Percentiles rank a stretch among this genome's conserved stretches.
phyloP scores from a whole-genome alignment of 352 stramenopile genomes.

The Plasmopara viticola region DNA sequence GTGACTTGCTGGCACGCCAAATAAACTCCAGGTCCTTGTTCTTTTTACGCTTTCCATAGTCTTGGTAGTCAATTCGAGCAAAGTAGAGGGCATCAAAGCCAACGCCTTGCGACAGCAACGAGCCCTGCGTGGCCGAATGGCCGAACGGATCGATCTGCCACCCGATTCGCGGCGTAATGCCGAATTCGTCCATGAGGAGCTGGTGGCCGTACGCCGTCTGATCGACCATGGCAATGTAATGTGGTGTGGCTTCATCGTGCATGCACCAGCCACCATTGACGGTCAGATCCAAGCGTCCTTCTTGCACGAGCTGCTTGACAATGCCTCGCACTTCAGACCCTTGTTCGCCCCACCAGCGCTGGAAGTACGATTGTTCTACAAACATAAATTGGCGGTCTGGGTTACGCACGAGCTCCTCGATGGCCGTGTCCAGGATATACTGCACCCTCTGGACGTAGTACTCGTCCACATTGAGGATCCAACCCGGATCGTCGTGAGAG shows the following conservation, averaged over 20 bases:
- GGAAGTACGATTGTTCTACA: slow-evolving; percentile 94
- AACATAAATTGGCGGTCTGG: slow-evolving; percentile 92
- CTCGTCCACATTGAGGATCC: slow-evolving; percentile 96
- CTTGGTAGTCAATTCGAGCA: slow-evolving; percentile 97
- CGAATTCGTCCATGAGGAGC: slow-evolving; percentile 93
- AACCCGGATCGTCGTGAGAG: slow-evolving; percentile 94
- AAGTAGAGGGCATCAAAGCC: slow-evolving; percentile 97
- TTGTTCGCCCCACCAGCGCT: slow-evolving; percentile 94
- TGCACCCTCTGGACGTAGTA: slow-evolving; percentile 93
- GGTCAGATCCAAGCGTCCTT: slow-evolving; percentile 89
- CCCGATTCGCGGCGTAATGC: slow-evolving; percentile 89
- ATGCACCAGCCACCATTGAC: slow-evolving; percentile 98
- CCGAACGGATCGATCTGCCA: slow-evolving; percentile 99
- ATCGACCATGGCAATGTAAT: slow-evolving; percentile 98
- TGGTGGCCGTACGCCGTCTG: slow-evolving; percentile 95
- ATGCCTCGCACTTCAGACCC: slow-evolving; percentile 52
- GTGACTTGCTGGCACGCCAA: slow-evolving; percentile 88
- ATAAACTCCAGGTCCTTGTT: slow-evolving; percentile 92
- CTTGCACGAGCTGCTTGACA: slow-evolving; percentile 85
- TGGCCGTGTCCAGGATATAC: slow-evolving; percentile 93
- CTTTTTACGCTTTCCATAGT: slow-evolving; percentile 86
- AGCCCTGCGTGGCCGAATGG: slow-evolving; percentile 88
- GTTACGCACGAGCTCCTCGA: slow-evolving; percentile 84
- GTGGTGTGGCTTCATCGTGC: slow-evolving; percentile 96
- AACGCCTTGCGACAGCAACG: slow-evolving; percentile 83